Conservation (phyloP, 2,329 filamentous ascomycete species). For the Sclerotinia spermophila region DNA sequence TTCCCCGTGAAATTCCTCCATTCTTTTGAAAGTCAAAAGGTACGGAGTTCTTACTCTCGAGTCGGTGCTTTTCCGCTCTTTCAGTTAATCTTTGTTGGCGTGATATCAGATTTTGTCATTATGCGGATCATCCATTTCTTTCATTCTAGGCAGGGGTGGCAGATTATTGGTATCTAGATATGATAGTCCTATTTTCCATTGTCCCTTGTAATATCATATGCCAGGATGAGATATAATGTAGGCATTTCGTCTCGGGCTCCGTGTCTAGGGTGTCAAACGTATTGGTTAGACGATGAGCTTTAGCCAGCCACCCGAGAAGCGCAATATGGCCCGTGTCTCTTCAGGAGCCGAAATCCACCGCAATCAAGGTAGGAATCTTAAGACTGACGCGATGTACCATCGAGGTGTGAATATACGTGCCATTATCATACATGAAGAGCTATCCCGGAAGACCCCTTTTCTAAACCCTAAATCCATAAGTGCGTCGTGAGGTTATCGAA, state of each 20-base stretch:
- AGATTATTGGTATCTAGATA: background rate
- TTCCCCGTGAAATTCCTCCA: background rate
- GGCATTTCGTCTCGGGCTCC: slow-evolving; percentile 32
- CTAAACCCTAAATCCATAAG: background rate
- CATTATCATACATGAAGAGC: background rate
- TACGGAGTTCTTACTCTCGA: background rate
- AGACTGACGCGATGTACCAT: slow-evolving; percentile 7
- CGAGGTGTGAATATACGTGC: background rate
- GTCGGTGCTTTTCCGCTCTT: background rate
- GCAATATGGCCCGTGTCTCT: slow-evolving; percentile 19
- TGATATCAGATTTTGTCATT: background rate
- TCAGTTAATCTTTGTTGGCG: background rate
- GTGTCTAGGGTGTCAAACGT: slow-evolving; percentile 1
- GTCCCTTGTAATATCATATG: slow-evolving; percentile 1
- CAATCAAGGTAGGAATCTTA: background rate
- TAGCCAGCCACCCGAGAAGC: slow-evolving; percentile 17
- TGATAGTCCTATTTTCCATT: background rate
- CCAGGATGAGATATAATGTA: slow-evolving; percentile 13
- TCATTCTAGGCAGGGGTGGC: background rate
- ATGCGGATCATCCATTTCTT: background rate
- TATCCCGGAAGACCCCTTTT: background rate
- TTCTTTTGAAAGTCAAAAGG: slow-evolving; percentile 3
- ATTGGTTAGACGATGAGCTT: slow-evolving; percentile 12
- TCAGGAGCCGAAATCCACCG: slow-evolving; percentile 7
- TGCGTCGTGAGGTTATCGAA: slow-evolving; percentile 10